phyloP scores from a whole-genome alignment of 164 flowering plant species.

The Vitis rupestris region DNA sequence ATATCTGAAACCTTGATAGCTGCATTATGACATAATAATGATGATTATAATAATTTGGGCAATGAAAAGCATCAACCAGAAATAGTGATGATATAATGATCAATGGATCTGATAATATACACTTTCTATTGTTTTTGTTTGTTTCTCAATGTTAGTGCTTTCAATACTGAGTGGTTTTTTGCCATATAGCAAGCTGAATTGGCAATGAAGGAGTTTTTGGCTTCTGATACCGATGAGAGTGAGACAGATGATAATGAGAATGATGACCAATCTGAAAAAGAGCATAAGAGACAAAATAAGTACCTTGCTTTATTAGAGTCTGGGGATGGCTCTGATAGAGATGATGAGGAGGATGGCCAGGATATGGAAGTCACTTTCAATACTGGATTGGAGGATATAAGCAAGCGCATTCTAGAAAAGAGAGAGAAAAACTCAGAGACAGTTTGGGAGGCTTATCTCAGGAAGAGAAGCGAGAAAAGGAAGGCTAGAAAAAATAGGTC shows the following conservation, averaged over 20 bases:
- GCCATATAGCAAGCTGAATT: conserved; percentile 54
- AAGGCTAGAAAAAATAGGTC: conserved; percentile 54
- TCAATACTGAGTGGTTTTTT: not conserved
- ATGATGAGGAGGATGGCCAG: conserved; percentile 46
- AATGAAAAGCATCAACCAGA: too few relatives aligned
- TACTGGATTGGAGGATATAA: conserved; percentile 81
- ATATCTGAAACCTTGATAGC: not conserved
- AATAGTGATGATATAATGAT: not conserved
- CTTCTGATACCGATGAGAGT: conserved; percentile 60
- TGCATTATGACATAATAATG: not conserved
- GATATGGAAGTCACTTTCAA: conserved; percentile 98
- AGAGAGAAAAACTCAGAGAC: conserved; percentile 73
- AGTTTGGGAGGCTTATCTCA: conserved; percentile 79
- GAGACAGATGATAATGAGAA: conserved; percentile 54
- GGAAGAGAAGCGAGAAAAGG: conserved; percentile 73
- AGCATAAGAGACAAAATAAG: conserved; percentile 38
- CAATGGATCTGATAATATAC: not conserved
- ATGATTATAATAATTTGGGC: not conserved
- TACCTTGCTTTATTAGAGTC: conserved; percentile 64
- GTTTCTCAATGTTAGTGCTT: not conserved
- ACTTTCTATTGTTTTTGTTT: not conserved
- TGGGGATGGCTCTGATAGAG: conserved; percentile 66
- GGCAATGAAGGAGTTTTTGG: conserved; percentile 76
- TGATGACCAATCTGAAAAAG: conserved; percentile 34
- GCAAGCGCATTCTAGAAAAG: conserved; percentile 80